Conservation (phyloP, 2,329 filamentous ascomycete genomes). For the Aureobasidium uvarum region DNA sequence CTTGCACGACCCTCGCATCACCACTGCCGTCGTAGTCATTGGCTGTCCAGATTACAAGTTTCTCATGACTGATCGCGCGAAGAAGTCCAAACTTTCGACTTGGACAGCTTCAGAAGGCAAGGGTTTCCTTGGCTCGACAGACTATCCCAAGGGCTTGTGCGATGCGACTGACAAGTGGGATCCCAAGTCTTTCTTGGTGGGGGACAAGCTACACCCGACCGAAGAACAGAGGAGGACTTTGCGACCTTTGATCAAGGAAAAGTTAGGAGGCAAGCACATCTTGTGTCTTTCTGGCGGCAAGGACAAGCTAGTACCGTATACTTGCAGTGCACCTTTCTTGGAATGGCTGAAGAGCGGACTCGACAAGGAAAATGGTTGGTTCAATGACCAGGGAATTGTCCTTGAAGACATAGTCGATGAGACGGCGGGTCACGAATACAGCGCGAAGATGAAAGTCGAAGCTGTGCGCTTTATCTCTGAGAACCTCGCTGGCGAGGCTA, state of each 20-base stretch:
- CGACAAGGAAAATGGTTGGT: conserved; percentile 49
- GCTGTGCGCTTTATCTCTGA: conserved; percentile 62
- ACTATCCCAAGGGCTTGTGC: conserved; percentile 72
- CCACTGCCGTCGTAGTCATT: conserved; percentile 75
- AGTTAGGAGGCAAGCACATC: conserved; percentile 59
- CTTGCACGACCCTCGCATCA: conserved; percentile 73
- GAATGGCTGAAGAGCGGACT: conserved; percentile 58
- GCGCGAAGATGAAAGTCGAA: conserved; percentile 63
- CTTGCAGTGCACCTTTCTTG: conserved; percentile 59
- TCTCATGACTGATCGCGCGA: conserved; percentile 76
- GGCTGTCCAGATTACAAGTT: conserved; percentile 86
- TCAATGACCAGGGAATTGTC: conserved; percentile 54
- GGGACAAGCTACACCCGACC: conserved; percentile 42
- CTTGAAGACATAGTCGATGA: conserved; percentile 67
- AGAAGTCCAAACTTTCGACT: conserved; percentile 62
- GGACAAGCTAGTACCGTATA: conserved; percentile 72
- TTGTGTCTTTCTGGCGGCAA: conserved; percentile 63
- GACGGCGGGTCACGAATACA: conserved; percentile 68
- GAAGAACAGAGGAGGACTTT: conserved; percentile 48
- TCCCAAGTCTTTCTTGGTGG: conserved; percentile 70
- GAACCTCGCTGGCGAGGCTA: conserved; percentile 37
- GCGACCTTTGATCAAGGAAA: conserved; percentile 34
- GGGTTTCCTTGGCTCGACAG: conserved; percentile 69
- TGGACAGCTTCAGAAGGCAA: conserved; percentile 58
- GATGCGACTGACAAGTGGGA: conserved; percentile 64